Evolutionary conservation across 441 rosid species (phyloP), one percentile per base, ranked within the genome.

Genomic region (Adansonia madagascariensis): DNA sequence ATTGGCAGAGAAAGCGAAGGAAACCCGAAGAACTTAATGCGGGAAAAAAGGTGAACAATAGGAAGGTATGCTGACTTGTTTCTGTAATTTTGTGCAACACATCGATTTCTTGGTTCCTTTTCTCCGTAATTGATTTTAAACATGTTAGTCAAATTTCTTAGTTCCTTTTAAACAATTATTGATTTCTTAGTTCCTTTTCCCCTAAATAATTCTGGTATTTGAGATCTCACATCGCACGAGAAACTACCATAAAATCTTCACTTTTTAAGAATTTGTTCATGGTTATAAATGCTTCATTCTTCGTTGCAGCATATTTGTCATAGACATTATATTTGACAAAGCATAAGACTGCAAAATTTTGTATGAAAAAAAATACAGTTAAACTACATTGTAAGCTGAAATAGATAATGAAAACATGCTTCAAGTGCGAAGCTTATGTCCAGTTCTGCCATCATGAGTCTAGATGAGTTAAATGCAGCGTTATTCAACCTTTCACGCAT

Each of bases 1-100:
- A 81, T 82, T 86, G 62, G 69, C 88, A 97, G 99, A 88, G 97
- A 83, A 97, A 94, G 83, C 87, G 95, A 82, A 91, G 97, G 85
- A 96, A 94, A 89, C 81, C 90, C 41, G 97, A 96, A 61, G 99
- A 96, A 65, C 79, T 85, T 74, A 79, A 75, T 55, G 47, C 79
- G 59, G 97, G 92, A 24, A 93, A 83, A 88, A 93, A 89, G 83
- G 75, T 80, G 65, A 86, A 79, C 85, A 79, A 64, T 72, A 84
- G 89, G 86, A 92, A 91, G 99, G 98, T 94, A 87, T 75, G 86
- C 52, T 53, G 14, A 50, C 71, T 46, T 64, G 59, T 55, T 43
- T 44, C 44, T 44, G 8, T 9, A 18, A 67, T 11, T 61, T 66
- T 67, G 3, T 22, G 27, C 49, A 9, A 43, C 50, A 44, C 11